Evolutionary conservation across 2,329 filamentous ascomycete genomes (phyloP).

Genomic region (Alternaria tenuissima): DNA sequence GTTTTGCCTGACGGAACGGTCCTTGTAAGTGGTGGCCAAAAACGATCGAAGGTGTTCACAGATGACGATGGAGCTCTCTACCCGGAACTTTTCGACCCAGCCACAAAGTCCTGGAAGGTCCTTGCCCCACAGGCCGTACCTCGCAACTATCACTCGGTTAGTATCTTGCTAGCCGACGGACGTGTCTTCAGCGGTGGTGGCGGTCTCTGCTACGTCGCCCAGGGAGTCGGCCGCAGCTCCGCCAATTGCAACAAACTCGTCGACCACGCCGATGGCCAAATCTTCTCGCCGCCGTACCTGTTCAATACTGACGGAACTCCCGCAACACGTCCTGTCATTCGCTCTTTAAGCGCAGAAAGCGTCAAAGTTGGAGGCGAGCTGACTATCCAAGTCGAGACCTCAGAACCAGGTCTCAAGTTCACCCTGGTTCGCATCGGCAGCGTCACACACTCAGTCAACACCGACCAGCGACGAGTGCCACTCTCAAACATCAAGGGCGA

Average conservation of each 20-base stretch:
- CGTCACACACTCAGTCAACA: constrained; percentile 42
- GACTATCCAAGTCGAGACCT: constrained; percentile 18
- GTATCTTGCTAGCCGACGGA: constrained; percentile 35
- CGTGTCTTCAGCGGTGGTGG: constrained; percentile 37
- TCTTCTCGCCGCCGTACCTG: constrained; percentile 40
- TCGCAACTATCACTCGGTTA: constrained; percentile 38
- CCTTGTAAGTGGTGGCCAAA: constrained; percentile 38
- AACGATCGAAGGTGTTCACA: constrained; percentile 33
- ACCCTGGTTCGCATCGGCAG: constrained; percentile 35
- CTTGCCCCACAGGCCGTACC: constrained; percentile 35
- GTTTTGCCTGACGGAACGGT: constrained; percentile 40
- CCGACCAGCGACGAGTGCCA: constrained; percentile 37
- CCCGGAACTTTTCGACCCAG: constrained; percentile 38
- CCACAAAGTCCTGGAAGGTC: constrained; percentile 32
- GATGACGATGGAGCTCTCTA: constrained; percentile 32
- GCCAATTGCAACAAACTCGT: constrained; percentile 40
- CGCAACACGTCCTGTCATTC: constrained; percentile 29
- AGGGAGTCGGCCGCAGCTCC: constrained; percentile 25
- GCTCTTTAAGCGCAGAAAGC: constrained; percentile 18
- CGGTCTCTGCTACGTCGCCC: constrained; percentile 33
- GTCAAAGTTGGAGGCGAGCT: constrained; percentile 32
- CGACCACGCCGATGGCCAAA: constrained; percentile 38
- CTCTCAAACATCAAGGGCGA: constrained; percentile 19
- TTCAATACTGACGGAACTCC: constrained; percentile 34
- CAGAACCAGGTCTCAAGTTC: constrained; percentile 18